A percentile compares a stretch with the other conserved stretches of the same genome.
These are phyloP conservation scores for Suhomyces kilbournensis DNA, from an alignment of 805 yeast genomes.

Conservation along the genomic window DNA sequence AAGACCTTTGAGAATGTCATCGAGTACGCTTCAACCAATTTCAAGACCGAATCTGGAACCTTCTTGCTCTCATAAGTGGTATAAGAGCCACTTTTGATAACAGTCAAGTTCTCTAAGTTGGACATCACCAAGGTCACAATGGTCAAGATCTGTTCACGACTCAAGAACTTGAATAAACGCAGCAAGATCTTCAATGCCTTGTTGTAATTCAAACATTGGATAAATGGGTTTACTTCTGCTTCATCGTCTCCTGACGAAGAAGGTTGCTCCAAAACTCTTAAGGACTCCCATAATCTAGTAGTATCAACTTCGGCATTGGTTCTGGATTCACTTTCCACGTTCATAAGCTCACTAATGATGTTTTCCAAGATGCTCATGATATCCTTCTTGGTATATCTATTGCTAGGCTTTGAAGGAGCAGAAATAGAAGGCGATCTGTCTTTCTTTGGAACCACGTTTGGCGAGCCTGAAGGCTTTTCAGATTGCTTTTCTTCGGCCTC, in stretches of 20 bases:
- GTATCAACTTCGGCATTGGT: conserved; percentile 34
- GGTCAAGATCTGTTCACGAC: conserved; percentile 72
- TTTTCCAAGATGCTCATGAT: conserved; percentile 69
- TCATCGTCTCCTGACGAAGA: conserved; percentile 48
- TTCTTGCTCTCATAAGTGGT: conserved; percentile 52
- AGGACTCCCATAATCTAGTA: conserved; percentile 66
- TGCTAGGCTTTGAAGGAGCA: conserved; percentile 29
- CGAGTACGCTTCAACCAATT: conserved; percentile 74
- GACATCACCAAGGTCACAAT: conserved; percentile 75
- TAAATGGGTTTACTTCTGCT: conserved; percentile 67
- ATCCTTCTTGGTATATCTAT: conserved; percentile 39
- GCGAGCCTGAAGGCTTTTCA: conserved; percentile 11
- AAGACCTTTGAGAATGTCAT: conserved; percentile 78
- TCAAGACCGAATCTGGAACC: conserved; percentile 52
- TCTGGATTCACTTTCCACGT: conserved; percentile 64
- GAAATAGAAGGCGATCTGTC: conserved; percentile 29
- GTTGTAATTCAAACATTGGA: conserved; percentile 76
- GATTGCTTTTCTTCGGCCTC: conserved; percentile 19
- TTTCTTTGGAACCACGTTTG: conserved; percentile 16
- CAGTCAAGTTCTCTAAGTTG: conserved; percentile 74
- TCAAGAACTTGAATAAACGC: conserved; percentile 79
- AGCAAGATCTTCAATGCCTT: conserved; percentile 89
- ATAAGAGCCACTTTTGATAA: conserved; percentile 76
- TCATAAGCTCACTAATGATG: conserved; percentile 72
- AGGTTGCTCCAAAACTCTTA: conserved; percentile 66